phyloP scores from a whole-genome alignment of 805 yeast species.

The Candida krabiensis region DNA sequence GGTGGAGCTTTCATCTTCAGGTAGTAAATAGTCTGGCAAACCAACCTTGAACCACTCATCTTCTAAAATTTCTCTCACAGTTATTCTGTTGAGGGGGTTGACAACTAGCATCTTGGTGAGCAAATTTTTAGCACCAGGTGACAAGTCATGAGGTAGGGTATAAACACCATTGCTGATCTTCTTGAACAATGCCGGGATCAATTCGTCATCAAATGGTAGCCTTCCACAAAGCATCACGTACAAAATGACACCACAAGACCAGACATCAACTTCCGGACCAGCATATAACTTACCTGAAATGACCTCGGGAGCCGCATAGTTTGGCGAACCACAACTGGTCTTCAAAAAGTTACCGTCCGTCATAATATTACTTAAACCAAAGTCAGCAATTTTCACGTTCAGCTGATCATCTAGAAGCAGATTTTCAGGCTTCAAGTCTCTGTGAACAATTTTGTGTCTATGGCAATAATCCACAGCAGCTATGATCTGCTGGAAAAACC shows the following conservation, averaged over 20 bases:
- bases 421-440: constrained; percentile 96
- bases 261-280: constrained; percentile 97
- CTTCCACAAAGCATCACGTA: constrained; percentile 96
- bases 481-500: constrained; percentile 94
- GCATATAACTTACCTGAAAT: constrained; percentile 93
- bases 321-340: constrained; percentile 95
- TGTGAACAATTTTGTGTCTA: constrained; percentile 91
- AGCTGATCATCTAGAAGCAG: constrained; percentile 82
- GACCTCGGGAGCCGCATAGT: constrained; percentile 97
- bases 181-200: constrained; percentile 90
- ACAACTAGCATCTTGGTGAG: constrained; percentile 91
- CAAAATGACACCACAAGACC: constrained; percentile 95
- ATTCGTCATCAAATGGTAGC: constrained; percentile 94
- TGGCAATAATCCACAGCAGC: constrained; percentile 97
- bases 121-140: constrained; percentile 80
- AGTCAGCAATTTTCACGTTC: constrained; percentile 94
- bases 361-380: constrained; percentile 93
- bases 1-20: constrained; percentile 46
- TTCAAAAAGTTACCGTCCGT: constrained; percentile 95
- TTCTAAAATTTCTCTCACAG: constrained; percentile 87
- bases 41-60: constrained; percentile 91
- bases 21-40: constrained; percentile 75
- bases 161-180: constrained; percentile 92
- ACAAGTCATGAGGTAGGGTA: constrained; percentile 81
- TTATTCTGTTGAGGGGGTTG: constrained; percentile 89